Evolutionary conservation across 129 eudicot genomes (phyloP).

Genomic region (Pulicaria dysenterica): DNA sequence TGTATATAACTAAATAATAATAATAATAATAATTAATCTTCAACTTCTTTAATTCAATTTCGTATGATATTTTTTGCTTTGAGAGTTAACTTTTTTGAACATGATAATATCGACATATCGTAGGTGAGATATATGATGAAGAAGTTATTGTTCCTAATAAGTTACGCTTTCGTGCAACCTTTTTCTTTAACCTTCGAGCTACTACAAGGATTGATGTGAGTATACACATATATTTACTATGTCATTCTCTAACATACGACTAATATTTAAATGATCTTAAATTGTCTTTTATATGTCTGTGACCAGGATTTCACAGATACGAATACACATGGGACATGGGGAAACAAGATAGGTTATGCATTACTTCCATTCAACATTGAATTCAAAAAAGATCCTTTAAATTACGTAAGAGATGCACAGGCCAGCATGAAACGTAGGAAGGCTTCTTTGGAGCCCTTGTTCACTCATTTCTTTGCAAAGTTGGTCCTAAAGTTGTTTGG

Average conservation of each 20-base stretch:
- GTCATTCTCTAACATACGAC: neutral
- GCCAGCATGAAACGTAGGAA: slow-evolving; percentile 31
- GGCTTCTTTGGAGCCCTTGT: slow-evolving; percentile 38
- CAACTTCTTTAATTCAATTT: too few species aligned
- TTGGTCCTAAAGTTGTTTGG: slow-evolving; percentile 36
- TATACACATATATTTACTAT: neutral
- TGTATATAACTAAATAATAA: neutral
- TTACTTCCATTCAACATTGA: slow-evolving; percentile 35
- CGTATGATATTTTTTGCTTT: neutral
- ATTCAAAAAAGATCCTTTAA: slow-evolving; percentile 29
- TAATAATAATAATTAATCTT: too few species aligned
- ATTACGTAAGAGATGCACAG: slow-evolving; percentile 36
- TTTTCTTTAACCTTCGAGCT: slow-evolving; percentile 37
- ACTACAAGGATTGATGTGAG: slow-evolving; percentile 35
- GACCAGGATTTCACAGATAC: slow-evolving; percentile 24
- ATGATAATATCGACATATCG: slow-evolving; percentile 18
- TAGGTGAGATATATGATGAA: neutral
- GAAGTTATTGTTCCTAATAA: slow-evolving; percentile 8
- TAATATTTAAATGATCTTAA: neutral
- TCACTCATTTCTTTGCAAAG: slow-evolving; percentile 22
- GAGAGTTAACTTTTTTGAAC: neutral
- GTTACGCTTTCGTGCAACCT: slow-evolving; percentile 41
- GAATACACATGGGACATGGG: slow-evolving; percentile 29
- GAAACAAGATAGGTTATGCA: slow-evolving; percentile 39
- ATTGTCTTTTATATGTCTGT: neutral